Percentiles rank a stretch among this genome's conserved stretches.
These are phyloP conservation scores for Cryphonectria japonica DNA, from an alignment of 2,329 filamentous ascomycete species.

Conservation along the genomic window DNA sequence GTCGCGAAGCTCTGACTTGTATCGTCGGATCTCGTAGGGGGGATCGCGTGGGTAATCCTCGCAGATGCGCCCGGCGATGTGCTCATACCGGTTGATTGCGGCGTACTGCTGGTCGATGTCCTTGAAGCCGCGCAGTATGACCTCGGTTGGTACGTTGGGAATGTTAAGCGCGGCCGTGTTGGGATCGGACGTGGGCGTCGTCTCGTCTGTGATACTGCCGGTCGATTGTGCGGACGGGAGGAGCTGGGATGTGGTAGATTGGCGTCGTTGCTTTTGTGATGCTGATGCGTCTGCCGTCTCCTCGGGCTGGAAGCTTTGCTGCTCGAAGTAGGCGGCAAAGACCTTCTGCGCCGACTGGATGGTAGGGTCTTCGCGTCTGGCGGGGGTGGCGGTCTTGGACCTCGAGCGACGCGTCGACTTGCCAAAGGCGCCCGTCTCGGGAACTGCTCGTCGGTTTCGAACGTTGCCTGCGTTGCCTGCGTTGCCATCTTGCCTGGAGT, in stretches of 20 bases:
- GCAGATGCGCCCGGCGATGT: slow-evolving; percentile 82
- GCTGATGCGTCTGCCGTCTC: slow-evolving; percentile 33
- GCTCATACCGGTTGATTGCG: slow-evolving; percentile 86
- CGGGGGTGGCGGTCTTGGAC: slow-evolving; percentile 62
- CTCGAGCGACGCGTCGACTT: slow-evolving; percentile 68
- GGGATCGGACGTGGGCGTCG: slow-evolving; percentile 24
- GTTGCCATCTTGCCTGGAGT: slow-evolving; percentile 56
- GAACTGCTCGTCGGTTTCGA: slow-evolving; percentile 56
- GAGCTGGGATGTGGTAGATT: slow-evolving; percentile 24
- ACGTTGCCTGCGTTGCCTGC: slow-evolving; percentile 49
- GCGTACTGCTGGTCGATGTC: slow-evolving; percentile 74
- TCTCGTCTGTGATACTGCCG: slow-evolving; percentile 31
- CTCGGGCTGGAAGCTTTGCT: slow-evolving; percentile 47
- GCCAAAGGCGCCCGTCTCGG: slow-evolving; percentile 68
- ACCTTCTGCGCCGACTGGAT: slow-evolving; percentile 64
- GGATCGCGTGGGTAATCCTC: slow-evolving; percentile 91
- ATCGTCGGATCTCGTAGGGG: slow-evolving; percentile 70
- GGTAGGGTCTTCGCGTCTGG: slow-evolving; percentile 64
- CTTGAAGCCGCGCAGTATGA: slow-evolving; percentile 82
- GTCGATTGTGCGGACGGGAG: slow-evolving; percentile 10
- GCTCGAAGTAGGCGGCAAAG: slow-evolving; percentile 60
- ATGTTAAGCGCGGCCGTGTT: slow-evolving; percentile 36
- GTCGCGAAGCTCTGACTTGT: slow-evolving; percentile 74
- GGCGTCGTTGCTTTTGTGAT: slow-evolving; percentile 20
- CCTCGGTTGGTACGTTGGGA: slow-evolving; percentile 63